Evolutionary conservation across 2,329 filamentous ascomycete species (phyloP).

Genomic region (Colletotrichum ledebouriae): DNA sequence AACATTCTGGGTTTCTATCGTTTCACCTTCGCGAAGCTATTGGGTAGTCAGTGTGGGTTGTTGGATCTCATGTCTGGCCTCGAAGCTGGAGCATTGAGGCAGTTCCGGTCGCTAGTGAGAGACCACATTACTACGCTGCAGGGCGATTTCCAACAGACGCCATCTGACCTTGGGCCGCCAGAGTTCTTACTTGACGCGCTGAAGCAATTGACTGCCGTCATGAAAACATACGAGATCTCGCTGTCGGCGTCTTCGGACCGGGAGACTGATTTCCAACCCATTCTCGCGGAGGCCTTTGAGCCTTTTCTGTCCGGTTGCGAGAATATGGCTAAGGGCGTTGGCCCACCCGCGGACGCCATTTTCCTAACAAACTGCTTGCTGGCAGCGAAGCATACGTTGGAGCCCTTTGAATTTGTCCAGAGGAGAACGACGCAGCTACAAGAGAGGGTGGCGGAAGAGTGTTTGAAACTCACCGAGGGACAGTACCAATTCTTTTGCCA

Average conservation of each 20-base stretch:
- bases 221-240: conserved; percentile 90
- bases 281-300: conserved; percentile 84
- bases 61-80: conserved; percentile 77
- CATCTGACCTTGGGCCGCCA: conserved; percentile 81
- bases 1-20: conserved; percentile 93
- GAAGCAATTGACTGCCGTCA: conserved; percentile 80
- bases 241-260: conserved; percentile 70
- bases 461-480: conserved; percentile 71
- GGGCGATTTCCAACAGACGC: conserved; percentile 76
- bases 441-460: conserved; percentile 66
- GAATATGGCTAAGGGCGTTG: conserved; percentile 73
- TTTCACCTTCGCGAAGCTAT: conserved; percentile 83
- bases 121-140: conserved; percentile 85
- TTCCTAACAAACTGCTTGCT: conserved; percentile 81
- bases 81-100: conserved; percentile 81
- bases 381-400: conserved; percentile 68
- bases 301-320: conserved; percentile 86
- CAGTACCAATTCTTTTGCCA: conserved; percentile 81
- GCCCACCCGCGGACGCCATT: conserved; percentile 71
- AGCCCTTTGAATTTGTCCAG: conserved; percentile 74
- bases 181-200: conserved; percentile 86
- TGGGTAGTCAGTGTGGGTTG: conserved; percentile 77
- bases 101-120: conserved; percentile 85
- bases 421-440: conserved; percentile 68
- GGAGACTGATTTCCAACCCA: conserved; percentile 78